Base-by-base conservation (phyloP, 768 basidiomycete species). In the Trametes elegans region DNA sequence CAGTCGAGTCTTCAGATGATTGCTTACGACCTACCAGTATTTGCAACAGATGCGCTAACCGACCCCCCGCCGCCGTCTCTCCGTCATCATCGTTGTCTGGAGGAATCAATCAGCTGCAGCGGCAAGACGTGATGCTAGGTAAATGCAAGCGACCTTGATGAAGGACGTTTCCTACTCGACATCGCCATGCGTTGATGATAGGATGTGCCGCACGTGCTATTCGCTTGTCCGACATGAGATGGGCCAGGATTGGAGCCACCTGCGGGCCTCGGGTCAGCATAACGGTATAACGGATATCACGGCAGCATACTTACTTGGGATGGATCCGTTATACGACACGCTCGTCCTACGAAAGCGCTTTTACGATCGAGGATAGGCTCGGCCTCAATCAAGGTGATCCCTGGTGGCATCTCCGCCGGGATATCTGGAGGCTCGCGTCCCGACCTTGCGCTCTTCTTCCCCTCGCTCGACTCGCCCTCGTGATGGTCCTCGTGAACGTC, bases 51-150 rank as follows among this genome's bases (percentile, higher is more conserved):
- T 98, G 95, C 0, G 92, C 92, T 19, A 98, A 72, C 16, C 96
- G 81, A 38, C 88, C 85, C 5, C 96, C 96, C 18, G 96, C 96
- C 1, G 92, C 93, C 0, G 88, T 85, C 73, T 99, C 96, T 1
- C 94, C 92, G 54, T 98, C 90, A 56, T 98, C 95, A 53, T 95
- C 92, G 55, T 97, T 95, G 65, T 98, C 95, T 93, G 60, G 11
- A 28, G 19, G 8, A 10, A 27, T 11, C 19, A 23, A 35, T 27
- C 21, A 36, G 41, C n/a, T n/a, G n/a, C n/a, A n/a, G n/a, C n/a
- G 6, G 16, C 24, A 7, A 14, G 5, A 8, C 32, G 8, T n/a
- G 5, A 36, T 21, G 5, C 4, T 1, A 3, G 13, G 28, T 39
- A 28, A 19, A 16, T 31, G 38, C 27, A 2, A 9, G 72, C 27